Conservation (phyloP, 1,284 basidiomycete species). For the Phellopilus nigrolimitatus region DNA sequence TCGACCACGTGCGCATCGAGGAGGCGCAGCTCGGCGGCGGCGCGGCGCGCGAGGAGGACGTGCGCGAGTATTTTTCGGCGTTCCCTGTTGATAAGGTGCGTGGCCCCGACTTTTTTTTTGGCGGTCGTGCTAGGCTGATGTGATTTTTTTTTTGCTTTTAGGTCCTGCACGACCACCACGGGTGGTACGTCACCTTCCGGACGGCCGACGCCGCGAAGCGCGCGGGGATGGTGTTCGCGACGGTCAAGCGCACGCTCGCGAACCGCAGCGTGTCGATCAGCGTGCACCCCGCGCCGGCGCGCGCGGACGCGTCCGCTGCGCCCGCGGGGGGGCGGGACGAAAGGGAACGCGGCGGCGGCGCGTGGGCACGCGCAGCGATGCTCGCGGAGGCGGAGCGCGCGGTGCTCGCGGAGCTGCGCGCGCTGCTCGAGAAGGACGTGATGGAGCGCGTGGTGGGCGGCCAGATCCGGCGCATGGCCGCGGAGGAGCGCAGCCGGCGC, state of each 20-base stretch:
- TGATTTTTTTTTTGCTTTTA: conserved; percentile 31
- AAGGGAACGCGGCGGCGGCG: neutral
- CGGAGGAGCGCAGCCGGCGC: conserved; percentile 42
- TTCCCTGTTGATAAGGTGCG: conserved; percentile 66
- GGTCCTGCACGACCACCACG: conserved; percentile 62
- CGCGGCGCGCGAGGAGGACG: conserved; percentile 59
- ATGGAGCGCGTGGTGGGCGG: conserved; percentile 57
- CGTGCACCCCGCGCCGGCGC: conserved; percentile 43
- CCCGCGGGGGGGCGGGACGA: neutral
- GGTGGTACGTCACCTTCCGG: conserved; percentile 68
- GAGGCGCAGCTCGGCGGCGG: conserved; percentile 40
- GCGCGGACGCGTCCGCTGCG: neutral
- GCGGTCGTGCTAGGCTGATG: neutral
- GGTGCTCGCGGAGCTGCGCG: conserved; percentile 59
- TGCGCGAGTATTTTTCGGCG: conserved; percentile 52
- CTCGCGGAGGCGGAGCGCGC: conserved; percentile 55
- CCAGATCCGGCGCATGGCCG: conserved; percentile 52
- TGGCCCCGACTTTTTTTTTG: conserved; percentile 13
- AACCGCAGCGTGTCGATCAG: conserved; percentile 57
- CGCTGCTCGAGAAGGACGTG: conserved; percentile 64
- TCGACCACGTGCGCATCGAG: conserved; percentile 59
- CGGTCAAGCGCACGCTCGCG: conserved; percentile 46
- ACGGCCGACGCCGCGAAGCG: conserved; percentile 55
- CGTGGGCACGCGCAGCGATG: conserved; percentile 55
- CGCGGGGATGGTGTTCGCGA: conserved; percentile 52